Conservation (phyloP, 2,329 filamentous ascomycete species). For the Penicillium sp. region DNA sequence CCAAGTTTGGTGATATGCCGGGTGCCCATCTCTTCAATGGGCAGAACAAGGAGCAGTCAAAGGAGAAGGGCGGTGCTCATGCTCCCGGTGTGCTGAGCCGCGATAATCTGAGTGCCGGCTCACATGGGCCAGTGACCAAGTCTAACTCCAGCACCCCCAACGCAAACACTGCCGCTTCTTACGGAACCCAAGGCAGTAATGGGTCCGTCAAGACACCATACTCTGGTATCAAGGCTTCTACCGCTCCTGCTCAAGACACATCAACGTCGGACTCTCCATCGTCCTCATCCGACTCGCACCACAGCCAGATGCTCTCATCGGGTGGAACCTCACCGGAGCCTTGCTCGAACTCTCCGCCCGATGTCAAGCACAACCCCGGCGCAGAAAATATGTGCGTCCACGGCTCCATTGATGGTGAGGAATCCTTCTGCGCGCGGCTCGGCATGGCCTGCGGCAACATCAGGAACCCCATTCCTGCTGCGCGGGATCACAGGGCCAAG, state of each 20-base stretch:
- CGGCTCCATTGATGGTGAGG: constrained; percentile 39
- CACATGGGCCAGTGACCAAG: constrained; percentile 8
- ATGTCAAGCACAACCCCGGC: constrained; percentile 32
- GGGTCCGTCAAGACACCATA: constrained; percentile 17
- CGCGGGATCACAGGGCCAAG: constrained; percentile 24
- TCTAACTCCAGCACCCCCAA: constrained; percentile 12
- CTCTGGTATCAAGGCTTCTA: constrained; percentile 19
- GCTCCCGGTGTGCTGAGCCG: constrained; percentile 31
- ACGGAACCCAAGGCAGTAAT: constrained; percentile 9
- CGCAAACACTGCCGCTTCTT: constrained; percentile 5
- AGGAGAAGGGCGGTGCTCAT: constrained; percentile 14
- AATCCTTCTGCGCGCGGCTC: constrained; percentile 43
- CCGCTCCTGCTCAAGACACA: constrained; percentile 21
- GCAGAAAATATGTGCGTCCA: constrained; percentile 26
- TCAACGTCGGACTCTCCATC: constrained; percentile 46
- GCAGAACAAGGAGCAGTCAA: constrained; percentile 26
- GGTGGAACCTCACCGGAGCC: constrained; percentile 49
- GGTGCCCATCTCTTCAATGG: constrained; percentile 49
- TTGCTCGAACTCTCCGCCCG: constrained; percentile 39
- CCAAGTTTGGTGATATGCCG: constrained; percentile 76
- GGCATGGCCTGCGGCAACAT: constrained; percentile 45
- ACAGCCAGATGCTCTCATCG: constrained; percentile 42
- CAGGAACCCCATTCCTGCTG: constrained; percentile 41
- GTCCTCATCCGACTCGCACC: constrained; percentile 47
- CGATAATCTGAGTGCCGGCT: constrained; percentile 15